These are phyloP conservation scores for Rubia peregrina DNA, from an alignment of 305 asterid species.

Conservation along the genomic window DNA sequence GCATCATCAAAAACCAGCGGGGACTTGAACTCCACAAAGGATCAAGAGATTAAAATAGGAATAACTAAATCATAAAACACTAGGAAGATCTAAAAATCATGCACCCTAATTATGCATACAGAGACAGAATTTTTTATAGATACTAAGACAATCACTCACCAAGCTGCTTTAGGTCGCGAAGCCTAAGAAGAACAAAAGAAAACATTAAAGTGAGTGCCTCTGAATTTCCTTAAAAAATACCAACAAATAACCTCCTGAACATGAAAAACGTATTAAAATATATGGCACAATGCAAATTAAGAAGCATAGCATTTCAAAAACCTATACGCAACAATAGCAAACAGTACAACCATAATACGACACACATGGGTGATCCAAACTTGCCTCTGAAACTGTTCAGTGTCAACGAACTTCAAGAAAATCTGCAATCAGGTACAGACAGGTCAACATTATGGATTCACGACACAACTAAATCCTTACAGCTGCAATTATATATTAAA, in stretches of 20 bases:
- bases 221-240: not conserved
- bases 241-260: not conserved
- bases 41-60: not conserved
- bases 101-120: not conserved
- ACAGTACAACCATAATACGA: not conserved
- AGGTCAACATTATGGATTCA: constrained; percentile 13
- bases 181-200: constrained; percentile 43
- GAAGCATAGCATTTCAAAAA: not conserved
- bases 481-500: not conserved
- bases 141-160: constrained; percentile 38
- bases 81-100: not conserved
- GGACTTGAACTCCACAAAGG: not conserved
- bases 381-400: constrained; percentile 91
- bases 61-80: not conserved
- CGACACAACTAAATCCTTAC: not conserved
- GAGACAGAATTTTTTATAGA: not conserved
- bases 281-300: constrained; percentile 8
- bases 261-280: constrained; percentile 3
- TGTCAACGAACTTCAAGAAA: constrained; percentile 64
- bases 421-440: constrained; percentile 42
- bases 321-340: not conserved
- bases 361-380: constrained; percentile 7
- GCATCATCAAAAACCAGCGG: constrained; percentile 1
- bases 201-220: constrained; percentile 16
- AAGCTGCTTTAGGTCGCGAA: constrained; percentile 92